These are phyloP conservation scores for Xylariaceae sp. DNA, from an alignment of 2,329 filamentous ascomycete genomes.

Conservation along the genomic window DNA sequence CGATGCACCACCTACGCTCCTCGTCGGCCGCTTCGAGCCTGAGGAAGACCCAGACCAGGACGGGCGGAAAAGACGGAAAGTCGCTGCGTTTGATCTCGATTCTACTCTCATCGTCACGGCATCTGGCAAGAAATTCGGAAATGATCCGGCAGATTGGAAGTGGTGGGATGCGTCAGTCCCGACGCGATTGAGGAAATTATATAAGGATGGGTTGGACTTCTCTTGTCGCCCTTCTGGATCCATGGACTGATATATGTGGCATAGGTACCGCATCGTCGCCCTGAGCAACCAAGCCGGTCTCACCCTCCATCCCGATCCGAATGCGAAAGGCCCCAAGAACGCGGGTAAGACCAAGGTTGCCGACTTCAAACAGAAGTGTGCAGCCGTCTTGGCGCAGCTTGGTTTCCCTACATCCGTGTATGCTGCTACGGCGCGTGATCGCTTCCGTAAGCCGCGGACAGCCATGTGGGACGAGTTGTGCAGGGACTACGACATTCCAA, in stretches of 20 bases:
- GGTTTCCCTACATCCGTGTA: slow-evolving; percentile 77
- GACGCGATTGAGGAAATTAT: slow-evolving; percentile 59
- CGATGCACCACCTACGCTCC: slow-evolving; percentile 53
- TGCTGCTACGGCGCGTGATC: slow-evolving; percentile 78
- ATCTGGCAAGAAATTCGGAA: slow-evolving; percentile 75
- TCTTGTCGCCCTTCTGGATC: background rate
- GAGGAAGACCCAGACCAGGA: slow-evolving; percentile 32
- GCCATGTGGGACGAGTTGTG: slow-evolving; percentile 78
- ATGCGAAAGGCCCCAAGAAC: slow-evolving; percentile 58
- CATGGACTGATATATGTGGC: background rate
- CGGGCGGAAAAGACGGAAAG: slow-evolving; percentile 46
- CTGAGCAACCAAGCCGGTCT: slow-evolving; percentile 88
- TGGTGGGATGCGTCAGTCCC: slow-evolving; percentile 84
- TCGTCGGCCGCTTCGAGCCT: slow-evolving; percentile 68
- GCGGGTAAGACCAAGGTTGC: slow-evolving; percentile 57
- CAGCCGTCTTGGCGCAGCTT: slow-evolving; percentile 63
- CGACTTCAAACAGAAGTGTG: slow-evolving; percentile 80
- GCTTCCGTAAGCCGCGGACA: slow-evolving; percentile 77
- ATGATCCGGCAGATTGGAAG: slow-evolving; percentile 76
- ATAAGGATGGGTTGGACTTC: slow-evolving; percentile 52
- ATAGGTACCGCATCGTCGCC: slow-evolving; percentile 69
- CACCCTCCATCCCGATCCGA: slow-evolving; percentile 68
- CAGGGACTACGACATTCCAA: slow-evolving; percentile 56
- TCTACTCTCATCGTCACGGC: slow-evolving; percentile 78
- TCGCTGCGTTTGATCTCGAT: slow-evolving; percentile 75